Percentiles rank a stretch among this genome's conserved stretches.
Conservation (phyloP, 768 basidiomycete species). For the Pulveroboletus sp. region DNA sequence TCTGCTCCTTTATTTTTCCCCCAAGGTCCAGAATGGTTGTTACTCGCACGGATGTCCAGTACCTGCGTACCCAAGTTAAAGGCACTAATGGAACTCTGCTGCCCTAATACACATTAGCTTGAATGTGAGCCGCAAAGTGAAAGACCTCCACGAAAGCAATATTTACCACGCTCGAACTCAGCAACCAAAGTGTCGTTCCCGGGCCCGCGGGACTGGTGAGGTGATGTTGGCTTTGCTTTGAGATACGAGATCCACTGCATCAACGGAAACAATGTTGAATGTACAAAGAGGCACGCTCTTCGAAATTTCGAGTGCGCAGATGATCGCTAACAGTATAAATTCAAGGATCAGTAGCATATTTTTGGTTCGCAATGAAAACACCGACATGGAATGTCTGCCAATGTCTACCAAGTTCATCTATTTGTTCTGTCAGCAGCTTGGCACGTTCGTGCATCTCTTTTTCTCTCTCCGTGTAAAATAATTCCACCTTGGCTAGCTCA, state of each 20-base stretch:
- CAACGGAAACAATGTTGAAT: conserved; percentile 1
- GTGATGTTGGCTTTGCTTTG: not conserved
- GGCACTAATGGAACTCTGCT: not conserved
- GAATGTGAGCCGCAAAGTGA: not conserved
- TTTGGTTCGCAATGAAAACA: conserved; percentile 10
- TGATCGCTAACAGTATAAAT: conserved; percentile 12
- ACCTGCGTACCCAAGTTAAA: not conserved
- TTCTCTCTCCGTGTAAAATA: conserved; percentile 76
- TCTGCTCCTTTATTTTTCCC: not conserved
- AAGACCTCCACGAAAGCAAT: not conserved
- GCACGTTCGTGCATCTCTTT: conserved; percentile 53
- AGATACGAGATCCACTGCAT: not conserved
- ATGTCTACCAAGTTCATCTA: conserved; percentile 73
- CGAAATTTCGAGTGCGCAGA: conserved; percentile 1
- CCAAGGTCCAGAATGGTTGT: not conserved
- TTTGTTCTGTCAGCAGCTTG: conserved; percentile 57
- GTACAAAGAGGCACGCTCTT: conserved; percentile 3
- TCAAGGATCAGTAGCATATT: not conserved
- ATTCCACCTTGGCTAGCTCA: conserved; percentile 82
- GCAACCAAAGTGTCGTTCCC: not conserved
- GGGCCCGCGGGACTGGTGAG: not conserved
- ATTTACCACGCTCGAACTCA: conserved; percentile 9
- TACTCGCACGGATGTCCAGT: not conserved
- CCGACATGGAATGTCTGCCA: conserved; percentile 55
- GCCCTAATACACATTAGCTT: not conserved